A percentile compares a stretch with the other conserved stretches of the same genome.
These are phyloP conservation scores for Fraxinus baroniana DNA, from an alignment of 305 asterid genomes.

Conservation along the genomic window DNA sequence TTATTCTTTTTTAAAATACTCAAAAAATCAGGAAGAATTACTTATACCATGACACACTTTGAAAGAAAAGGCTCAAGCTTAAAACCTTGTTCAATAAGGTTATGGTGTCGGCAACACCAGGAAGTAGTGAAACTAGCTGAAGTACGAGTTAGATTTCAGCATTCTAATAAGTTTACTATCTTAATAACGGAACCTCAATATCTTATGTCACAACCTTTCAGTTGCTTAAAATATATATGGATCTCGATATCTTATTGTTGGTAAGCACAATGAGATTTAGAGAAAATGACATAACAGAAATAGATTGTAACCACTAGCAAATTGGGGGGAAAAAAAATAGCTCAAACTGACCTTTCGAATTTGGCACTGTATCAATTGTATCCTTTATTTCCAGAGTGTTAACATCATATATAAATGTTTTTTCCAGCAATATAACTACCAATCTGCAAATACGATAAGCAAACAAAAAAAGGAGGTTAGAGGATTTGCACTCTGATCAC, in stretches of 20 bases:
- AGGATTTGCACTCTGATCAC: conserved; percentile 7
- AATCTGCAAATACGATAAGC: conserved; percentile 52
- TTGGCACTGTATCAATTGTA: conserved; percentile 80
- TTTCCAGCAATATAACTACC: conserved; percentile 73
- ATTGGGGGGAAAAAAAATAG: background rate
- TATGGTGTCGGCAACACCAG: background rate
- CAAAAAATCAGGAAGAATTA: background rate
- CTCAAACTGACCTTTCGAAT: conserved; percentile 60
- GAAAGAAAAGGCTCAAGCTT: background rate
- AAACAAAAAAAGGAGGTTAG: conserved; percentile 9
- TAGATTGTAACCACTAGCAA: background rate
- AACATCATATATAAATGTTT: conserved; percentile 73
- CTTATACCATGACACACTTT: background rate
- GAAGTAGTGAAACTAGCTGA: background rate
- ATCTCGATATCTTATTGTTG: background rate
- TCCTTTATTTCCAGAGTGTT: conserved; percentile 64
- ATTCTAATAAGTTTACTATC: background rate
- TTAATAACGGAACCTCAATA: background rate
- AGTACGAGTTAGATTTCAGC: background rate
- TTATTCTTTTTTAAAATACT: background rate
- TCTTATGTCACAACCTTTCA: background rate
- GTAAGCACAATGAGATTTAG: background rate
- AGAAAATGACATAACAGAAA: background rate
- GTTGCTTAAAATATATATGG: background rate
- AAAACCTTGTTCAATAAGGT: background rate